Conservation (phyloP, 2,329 filamentous ascomycete species). For the Zymoseptoria tritici region DNA sequence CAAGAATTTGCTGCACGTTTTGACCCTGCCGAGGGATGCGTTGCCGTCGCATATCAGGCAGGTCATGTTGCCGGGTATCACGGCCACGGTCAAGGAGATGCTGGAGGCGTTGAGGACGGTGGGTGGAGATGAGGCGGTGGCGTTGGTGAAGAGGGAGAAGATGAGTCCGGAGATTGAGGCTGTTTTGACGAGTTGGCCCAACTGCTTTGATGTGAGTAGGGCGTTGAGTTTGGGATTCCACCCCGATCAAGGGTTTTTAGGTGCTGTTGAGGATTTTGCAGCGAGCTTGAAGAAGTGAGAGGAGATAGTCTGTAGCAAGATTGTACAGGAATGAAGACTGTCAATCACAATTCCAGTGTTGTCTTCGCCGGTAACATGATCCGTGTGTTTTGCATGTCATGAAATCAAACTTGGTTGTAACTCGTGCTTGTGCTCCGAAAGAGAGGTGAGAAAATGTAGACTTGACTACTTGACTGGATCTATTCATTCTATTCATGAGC, state of each 20-base stretch:
- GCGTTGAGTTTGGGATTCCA: constrained; percentile 48
- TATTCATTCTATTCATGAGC: not conserved
- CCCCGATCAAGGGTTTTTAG: constrained; percentile 42
- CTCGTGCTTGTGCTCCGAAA: too few relatives aligned
- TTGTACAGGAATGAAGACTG: not conserved
- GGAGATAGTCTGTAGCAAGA: not conserved
- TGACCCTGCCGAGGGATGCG: constrained; percentile 43
- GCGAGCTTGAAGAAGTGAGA: constrained; percentile 24
- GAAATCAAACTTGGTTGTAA: too few relatives aligned
- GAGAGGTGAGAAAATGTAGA: too few relatives aligned
- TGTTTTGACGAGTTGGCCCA: constrained; percentile 52
- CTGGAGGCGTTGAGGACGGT: constrained; percentile 49
- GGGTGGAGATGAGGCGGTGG: constrained; percentile 46
- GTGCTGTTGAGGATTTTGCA: constrained; percentile 40
- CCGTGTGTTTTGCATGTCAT: too few relatives aligned
- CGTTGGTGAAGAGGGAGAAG: constrained; percentile 45
- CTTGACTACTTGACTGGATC: not conserved
- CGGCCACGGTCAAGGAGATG: constrained; percentile 50
- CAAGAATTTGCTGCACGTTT: constrained; percentile 47
- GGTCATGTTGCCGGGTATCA: constrained; percentile 49
- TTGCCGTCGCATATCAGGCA: constrained; percentile 45
- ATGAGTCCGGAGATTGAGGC: constrained; percentile 43
- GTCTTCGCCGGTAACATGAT: not conserved
- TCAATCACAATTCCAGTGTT: not conserved
- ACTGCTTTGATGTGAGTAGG: constrained; percentile 48